phyloP scores from a whole-genome alignment of 345 rosid genomes.

The Litchi chinensis region DNA sequence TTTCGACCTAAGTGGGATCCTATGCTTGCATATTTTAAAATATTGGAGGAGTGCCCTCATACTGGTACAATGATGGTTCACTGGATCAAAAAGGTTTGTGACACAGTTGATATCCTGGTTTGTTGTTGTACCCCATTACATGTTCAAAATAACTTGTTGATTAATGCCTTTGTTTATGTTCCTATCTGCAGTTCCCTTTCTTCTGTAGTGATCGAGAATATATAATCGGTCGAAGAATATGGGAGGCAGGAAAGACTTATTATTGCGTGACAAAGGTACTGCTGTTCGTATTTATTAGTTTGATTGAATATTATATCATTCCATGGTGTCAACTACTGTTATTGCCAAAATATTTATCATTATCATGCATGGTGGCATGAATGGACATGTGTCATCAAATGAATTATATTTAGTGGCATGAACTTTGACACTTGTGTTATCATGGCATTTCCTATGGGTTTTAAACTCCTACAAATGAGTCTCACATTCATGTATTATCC shows the following conservation, averaged over 20 bases:
- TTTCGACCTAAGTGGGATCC: conserved; percentile 95
- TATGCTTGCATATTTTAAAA: conserved; percentile 78
- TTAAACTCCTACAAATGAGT: not conserved
- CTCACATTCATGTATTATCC: not conserved
- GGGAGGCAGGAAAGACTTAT: conserved; percentile 81
- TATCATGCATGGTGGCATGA: not conserved
- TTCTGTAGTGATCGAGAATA: conserved; percentile 98
- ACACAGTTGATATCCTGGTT: not conserved
- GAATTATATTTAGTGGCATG: not conserved
- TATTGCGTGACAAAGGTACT: conserved; percentile 90
- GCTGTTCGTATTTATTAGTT: not conserved
- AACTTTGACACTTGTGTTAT: not conserved
- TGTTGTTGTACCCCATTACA: conserved; percentile 9
- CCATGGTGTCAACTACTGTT: not conserved
- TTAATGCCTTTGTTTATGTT: conserved; percentile 10
- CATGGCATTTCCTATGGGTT: not conserved
- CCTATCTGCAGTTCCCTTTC: conserved; percentile 82
- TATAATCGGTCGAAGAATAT: conserved; percentile 83
- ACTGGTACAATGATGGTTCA: conserved; percentile 76
- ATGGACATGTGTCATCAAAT: not conserved
- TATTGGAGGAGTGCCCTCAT: conserved; percentile 68
- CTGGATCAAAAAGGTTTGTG: conserved; percentile 83
- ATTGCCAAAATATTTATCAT: not conserved
- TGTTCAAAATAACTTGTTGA: not conserved
- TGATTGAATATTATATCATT: not conserved